Conservation (phyloP, 1,139 yeast genomes). For the Taphrina populina region DNA sequence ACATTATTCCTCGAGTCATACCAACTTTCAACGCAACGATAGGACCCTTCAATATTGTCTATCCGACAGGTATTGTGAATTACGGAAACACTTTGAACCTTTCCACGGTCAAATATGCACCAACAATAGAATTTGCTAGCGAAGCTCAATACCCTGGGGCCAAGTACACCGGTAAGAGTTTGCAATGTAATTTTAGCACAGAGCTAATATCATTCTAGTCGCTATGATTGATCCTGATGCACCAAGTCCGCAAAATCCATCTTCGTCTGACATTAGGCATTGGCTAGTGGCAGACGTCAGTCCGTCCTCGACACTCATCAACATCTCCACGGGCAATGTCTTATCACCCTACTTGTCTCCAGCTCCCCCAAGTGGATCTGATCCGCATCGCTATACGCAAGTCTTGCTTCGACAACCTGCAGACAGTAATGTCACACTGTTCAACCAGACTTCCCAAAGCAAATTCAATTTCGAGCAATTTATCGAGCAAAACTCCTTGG, state of each 20-base stretch:
- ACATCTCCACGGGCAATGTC: conserved; percentile 6
- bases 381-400: conserved; percentile 14
- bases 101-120: conserved; percentile 4
- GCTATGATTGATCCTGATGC: conserved; percentile 32
- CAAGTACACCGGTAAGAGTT: conserved; percentile 1
- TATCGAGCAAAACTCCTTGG: conserved; percentile 2
- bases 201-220: not conserved
- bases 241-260: conserved; percentile 22
- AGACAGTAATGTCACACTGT: conserved; percentile 1
- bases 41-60: conserved; percentile 14
- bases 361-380: conserved; percentile 12
- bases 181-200: too few species aligned
- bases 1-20: conserved; percentile 10
- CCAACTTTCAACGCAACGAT: conserved; percentile 24
- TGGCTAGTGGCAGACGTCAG: conserved; percentile 24
- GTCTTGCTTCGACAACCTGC: conserved; percentile 20
- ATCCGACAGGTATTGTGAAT: conserved; percentile 27
- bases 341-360: conserved; percentile 20
- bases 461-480: conserved; percentile 18
- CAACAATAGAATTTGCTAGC: conserved; percentile 10
- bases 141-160: conserved; percentile 4
- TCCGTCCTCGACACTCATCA: not conserved
- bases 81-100: conserved; percentile 17
- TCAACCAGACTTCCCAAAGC: conserved; percentile 16
- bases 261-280: conserved; percentile 26